Base-by-base conservation (phyloP, 225 moss, liverwort and hornwort genomes). In the Sphagnum contortum region DNA sequence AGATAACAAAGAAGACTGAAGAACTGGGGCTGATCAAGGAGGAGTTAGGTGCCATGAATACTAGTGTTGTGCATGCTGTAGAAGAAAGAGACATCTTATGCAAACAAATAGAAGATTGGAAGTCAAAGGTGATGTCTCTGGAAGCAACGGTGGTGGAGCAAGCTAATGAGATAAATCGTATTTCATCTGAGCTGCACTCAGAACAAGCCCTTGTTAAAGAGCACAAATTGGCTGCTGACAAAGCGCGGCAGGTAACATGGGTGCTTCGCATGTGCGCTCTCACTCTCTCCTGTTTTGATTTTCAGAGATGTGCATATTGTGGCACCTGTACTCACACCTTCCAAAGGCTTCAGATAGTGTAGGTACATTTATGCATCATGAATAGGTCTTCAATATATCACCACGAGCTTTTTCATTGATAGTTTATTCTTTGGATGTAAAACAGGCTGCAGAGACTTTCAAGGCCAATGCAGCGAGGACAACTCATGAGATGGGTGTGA, bases 391-490 rank as follows among this genome's bases (percentile, higher is more conserved):
- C 13, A 44, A 12, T 58, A 13, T 13, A 57, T 58, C 50, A 52
- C 14, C 5, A 45, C 8, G 45, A 48, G 14, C 4, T 5, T 4
- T n/a, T 5, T 13, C 9, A 8, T 9, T 47, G 47, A 47, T 47
- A 5, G 60, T 8, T 60, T 9, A 49, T 52, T 52, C 52, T 52
- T 52, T 0, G 6, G 52, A 9, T 52, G 29, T 29, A 52, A 54
- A 73, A 72, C 77, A 84, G 83, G 70, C 77, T 80, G 80, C 77
- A 77, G 77, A 75, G 77, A 63, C 73, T 56, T 71, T 75, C 75
- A 77, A 80, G 83, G 54, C 63, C 65, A 48, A 65, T 74, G 79
- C 71, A 74, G 74, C 63, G 2, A 70, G 72, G 50, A 66, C 66
- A 68, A 65, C 70, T 68, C 72, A 73, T 70, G 79, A 74, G 69